phyloP scores from a whole-genome alignment of 1,284 basidiomycete species.

The Moesziomyces parantarcticus region DNA sequence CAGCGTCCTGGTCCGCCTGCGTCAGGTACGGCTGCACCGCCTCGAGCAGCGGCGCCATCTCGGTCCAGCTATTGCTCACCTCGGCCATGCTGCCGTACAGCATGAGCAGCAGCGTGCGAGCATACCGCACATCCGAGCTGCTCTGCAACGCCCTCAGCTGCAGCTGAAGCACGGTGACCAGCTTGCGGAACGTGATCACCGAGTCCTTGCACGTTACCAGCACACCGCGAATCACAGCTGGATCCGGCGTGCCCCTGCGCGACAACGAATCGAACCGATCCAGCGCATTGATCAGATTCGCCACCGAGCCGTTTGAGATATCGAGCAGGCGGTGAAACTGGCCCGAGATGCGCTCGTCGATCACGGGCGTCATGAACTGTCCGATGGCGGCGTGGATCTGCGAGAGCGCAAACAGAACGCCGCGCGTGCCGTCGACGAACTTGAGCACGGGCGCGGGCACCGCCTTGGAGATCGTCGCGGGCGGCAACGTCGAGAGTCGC shows the following conservation, averaged over 20 bases:
- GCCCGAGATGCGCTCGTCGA: slow-evolving; percentile 79
- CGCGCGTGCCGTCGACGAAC: slow-evolving; percentile 87
- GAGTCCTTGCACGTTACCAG: slow-evolving; percentile 86
- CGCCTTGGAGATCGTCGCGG: slow-evolving; percentile 76
- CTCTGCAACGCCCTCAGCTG: slow-evolving; percentile 79
- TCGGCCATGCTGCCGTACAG: slow-evolving; percentile 91
- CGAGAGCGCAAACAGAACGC: slow-evolving; percentile 89
- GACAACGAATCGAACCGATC: slow-evolving; percentile 91
- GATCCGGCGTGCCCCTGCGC: slow-evolving; percentile 77
- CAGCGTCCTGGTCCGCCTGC: slow-evolving; percentile 16
- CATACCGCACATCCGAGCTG: slow-evolving; percentile 85
- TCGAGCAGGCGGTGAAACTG: slow-evolving; percentile 58
- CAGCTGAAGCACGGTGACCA: slow-evolving; percentile 81
- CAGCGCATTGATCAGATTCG: slow-evolving; percentile 84
- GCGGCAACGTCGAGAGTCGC: slow-evolving; percentile 79
- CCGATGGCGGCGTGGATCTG: slow-evolving; percentile 90
- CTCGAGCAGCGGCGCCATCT: slow-evolving; percentile 79
- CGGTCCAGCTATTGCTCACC: slow-evolving; percentile 84
- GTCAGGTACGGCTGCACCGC: slow-evolving; percentile 71
- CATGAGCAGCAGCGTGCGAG: slow-evolving; percentile 85
- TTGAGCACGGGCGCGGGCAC: slow-evolving; percentile 80
- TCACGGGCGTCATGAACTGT: slow-evolving; percentile 86
- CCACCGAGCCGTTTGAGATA: slow-evolving; percentile 82
- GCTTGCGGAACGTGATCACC: slow-evolving; percentile 85
- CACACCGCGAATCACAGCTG: slow-evolving; percentile 78